A percentile compares a stretch with the other conserved stretches of the same genome.
phyloP scores from a whole-genome alignment of 2,329 filamentous ascomycete genomes.

The Aspergillus unguis region DNA sequence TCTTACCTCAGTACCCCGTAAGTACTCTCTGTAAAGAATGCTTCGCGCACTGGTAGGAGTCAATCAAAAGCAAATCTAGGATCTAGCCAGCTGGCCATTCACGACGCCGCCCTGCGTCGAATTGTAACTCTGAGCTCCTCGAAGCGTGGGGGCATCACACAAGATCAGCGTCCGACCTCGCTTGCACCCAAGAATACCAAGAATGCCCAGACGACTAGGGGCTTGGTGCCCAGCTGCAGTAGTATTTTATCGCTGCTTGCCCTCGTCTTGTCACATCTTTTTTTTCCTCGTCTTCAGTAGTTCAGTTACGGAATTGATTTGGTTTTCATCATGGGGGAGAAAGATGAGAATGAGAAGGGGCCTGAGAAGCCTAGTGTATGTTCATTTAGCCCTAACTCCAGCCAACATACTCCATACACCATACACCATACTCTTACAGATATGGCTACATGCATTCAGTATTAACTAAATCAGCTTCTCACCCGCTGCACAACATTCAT shows the following conservation, averaged over 20 bases:
- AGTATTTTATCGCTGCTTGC: not conserved
- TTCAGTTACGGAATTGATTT: too few species aligned
- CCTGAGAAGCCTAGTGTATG: conserved; percentile 1
- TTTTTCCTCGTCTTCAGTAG: not conserved
- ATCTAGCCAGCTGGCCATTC: too few species aligned
- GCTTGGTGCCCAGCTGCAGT: not conserved
- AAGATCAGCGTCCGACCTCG: conserved; percentile 1
- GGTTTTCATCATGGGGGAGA: not conserved
- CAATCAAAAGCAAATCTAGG: not conserved
- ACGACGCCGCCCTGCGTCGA: too few species aligned
- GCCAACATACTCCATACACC: too few species aligned
- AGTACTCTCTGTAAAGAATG: too few species aligned
- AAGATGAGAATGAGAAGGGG: not conserved
- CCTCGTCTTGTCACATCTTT: not conserved
- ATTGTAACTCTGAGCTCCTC: too few species aligned
- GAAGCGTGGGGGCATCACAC: not conserved
- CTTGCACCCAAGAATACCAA: not conserved
- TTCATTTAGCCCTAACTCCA: not conserved
- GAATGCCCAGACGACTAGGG: not conserved
- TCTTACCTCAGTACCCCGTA: too few species aligned
- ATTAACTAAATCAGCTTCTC: not conserved
- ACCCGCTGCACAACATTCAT: conserved; percentile 4
- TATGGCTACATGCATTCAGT: not conserved
- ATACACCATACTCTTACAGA: not conserved
- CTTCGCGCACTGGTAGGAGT: too few species aligned